Evolutionary conservation across 441 rosid genomes (phyloP), one percentile per base, ranked within the genome.

Genomic region (Hura crepitans): DNA sequence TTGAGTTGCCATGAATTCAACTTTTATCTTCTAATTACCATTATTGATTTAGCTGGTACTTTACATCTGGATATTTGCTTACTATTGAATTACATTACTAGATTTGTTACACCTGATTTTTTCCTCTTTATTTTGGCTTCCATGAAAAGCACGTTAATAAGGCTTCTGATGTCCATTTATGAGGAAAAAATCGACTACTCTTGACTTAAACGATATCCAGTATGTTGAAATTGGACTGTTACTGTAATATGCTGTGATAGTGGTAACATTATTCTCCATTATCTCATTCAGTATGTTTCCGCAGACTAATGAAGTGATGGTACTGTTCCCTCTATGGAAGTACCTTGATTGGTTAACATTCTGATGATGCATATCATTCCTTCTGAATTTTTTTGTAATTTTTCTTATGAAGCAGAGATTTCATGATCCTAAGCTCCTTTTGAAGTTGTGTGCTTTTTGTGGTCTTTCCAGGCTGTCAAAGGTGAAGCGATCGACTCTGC

Each of bases 381-480:
- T 35, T 42, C 2, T 20, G 23, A 15, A 49, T 22, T 18, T 23
- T 27, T 27, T 13, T n/a, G 2, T 1, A 51, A 8, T 33, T 20
- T 49, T 51, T 20, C n/a, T 3, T 11, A 8, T 15, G 18, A 8
- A 66, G 49, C 53, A 46, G 57, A 64, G 22, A 22, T 67, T 65
- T 50, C 20, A 64, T 62, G 56, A 56, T 66, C 51, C 27, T 59
- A 37, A 65, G 20, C 25, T 50, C 31, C 54, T 5, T 50, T 56
- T 37, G 28, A 62, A 69, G n/a, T 15, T 73, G 17, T 27, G 8
- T 22, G 18, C 61, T 65, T 51, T 69, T 8, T 54, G n/a, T 72
- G 37, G 59, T 64, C 75, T 61, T 69, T 73, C 62, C 84, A 83
- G 87, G 69, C 51, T 71, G 33, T 20, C 50, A 58, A 72, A 62